Evolutionary conservation across 176 grass and related monocot species (phyloP), one percentile per base, ranked within the genome.

Genomic region (Triticum timopheevii): DNA sequence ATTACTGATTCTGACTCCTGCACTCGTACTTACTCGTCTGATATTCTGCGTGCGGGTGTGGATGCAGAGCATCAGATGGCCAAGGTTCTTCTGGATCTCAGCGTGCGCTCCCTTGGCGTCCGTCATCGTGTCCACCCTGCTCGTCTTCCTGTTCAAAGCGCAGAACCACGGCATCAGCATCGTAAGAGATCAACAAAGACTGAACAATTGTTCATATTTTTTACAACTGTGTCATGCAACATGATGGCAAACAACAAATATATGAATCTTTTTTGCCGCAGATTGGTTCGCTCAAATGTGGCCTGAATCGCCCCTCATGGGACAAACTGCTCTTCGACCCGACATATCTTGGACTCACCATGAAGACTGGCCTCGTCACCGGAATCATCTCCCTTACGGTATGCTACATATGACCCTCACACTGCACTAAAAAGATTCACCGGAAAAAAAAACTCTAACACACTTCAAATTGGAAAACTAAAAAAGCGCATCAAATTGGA

Each of bases 381-480:
- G 96, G 93, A 76, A 98, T 98, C 28, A 92, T 98, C 86, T 94
- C 96, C 7, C 91, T 98, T 11, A 98, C 96, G 15, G 96, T 98
- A 94, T 82, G 68, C n/a, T 27, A 10, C 11, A n/a, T 40, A 19
- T 31, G 36, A 8, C 4, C 7, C 8, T 5, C 70, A 62, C 16
- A 64, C 50, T 16, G 50, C 61, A 59, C 2, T 59, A 31, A 66
- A 27, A 66, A 13, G 44, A 47, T 47, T 13, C 44, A 47, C 44
- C 44, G 44, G 44, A 1, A 13, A 13, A 12, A 45, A 65, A 13
- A 16, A 66, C 27, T 1, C 65, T 35, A 68, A 4, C 44, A 47
- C 0, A 3, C 30, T 50, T 50, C 13, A 24, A 30, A 76, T 31
- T 17, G 5, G 13, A 76, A 5, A 38, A 38, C 7, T 38, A 38